Percentiles rank a stretch among this genome's conserved stretches.
Evolutionary conservation across 2,329 filamentous ascomycete species (phyloP).

Genomic region (Apiospora hydei): DNA sequence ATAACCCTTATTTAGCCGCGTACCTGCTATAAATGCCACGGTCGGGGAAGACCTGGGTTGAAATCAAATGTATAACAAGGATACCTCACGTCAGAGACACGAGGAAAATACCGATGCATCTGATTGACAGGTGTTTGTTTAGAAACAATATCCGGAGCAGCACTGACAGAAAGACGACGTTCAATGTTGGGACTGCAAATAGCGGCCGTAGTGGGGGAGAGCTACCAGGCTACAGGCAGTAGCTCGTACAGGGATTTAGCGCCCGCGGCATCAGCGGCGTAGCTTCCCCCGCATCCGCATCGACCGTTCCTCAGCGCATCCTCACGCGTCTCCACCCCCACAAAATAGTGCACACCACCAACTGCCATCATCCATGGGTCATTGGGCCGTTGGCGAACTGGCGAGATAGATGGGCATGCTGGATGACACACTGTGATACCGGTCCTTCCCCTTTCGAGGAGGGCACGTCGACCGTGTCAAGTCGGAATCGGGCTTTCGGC

Average conservation of each 20-base stretch:
- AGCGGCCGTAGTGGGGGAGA: slow-evolving; percentile 9
- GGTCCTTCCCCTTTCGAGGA: neutral
- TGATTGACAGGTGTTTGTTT: neutral
- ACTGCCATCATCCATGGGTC: neutral
- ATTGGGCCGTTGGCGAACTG: neutral
- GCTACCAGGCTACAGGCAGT: neutral
- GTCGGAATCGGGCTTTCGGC: neutral
- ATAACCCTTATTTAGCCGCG: neutral
- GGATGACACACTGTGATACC: neutral
- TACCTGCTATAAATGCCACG: too few species aligned
- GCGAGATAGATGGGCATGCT: neutral
- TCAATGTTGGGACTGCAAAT: neutral
- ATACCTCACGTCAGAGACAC: neutral
- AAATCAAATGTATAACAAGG: too few species aligned
- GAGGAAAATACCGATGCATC: neutral
- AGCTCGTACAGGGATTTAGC: neutral
- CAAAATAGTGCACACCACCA: slow-evolving; percentile 3
- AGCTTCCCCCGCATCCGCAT: slow-evolving; percentile 6
- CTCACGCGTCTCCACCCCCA: slow-evolving; percentile 17
- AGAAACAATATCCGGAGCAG: neutral
- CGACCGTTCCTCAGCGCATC: neutral
- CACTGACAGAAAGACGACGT: neutral
- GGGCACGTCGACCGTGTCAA: neutral
- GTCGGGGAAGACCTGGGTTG: neutral
- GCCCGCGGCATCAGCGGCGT: slow-evolving; percentile 11